phyloP scores from a whole-genome alignment of 495 filamentous ascomycete species.

The Trichoderma orchidacearum region DNA sequence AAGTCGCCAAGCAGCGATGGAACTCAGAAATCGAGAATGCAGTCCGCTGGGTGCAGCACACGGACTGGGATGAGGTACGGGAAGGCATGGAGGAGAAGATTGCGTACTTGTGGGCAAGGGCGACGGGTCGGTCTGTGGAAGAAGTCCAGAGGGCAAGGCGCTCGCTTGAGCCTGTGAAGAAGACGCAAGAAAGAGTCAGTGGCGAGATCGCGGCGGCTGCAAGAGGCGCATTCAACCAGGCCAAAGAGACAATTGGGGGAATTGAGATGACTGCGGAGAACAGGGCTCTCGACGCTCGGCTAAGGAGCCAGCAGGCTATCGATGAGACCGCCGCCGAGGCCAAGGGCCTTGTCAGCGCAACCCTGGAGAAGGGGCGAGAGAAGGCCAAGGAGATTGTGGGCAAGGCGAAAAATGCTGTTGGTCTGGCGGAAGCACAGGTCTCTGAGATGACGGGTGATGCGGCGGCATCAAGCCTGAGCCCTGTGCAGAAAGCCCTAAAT shows the following conservation, averaged over 20 bases:
- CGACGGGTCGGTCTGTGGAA: conserved; percentile 8
- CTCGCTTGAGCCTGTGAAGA: conserved; percentile 5
- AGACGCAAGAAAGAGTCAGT: conserved; percentile 11
- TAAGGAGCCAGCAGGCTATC: not conserved
- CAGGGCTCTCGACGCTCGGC: not conserved
- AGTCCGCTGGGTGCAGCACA: conserved; percentile 53
- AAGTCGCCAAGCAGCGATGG: conserved; percentile 66
- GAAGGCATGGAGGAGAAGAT: conserved; percentile 35
- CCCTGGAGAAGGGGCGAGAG: conserved; percentile 17
- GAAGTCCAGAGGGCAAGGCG: conserved; percentile 7
- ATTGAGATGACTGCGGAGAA: conserved; percentile 11
- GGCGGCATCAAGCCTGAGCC: conserved; percentile 16
- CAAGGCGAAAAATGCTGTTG: conserved; percentile 8
- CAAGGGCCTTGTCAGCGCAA: conserved; percentile 14
- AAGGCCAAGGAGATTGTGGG: conserved; percentile 1
- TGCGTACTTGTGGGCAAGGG: conserved; percentile 13
- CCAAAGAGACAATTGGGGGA: conserved; percentile 9
- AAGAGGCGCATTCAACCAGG: conserved; percentile 16
- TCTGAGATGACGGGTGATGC: conserved; percentile 12
- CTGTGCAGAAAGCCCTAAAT: conserved; percentile 29
- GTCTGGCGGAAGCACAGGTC: conserved; percentile 13
- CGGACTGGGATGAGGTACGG: conserved; percentile 46
- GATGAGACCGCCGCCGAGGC: conserved; percentile 11
- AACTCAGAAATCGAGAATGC: conserved; percentile 59
- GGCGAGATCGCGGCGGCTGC: conserved; percentile 15